phyloP scores from a whole-genome alignment of 441 rosid genomes.

The Dalechampia spathulata region DNA sequence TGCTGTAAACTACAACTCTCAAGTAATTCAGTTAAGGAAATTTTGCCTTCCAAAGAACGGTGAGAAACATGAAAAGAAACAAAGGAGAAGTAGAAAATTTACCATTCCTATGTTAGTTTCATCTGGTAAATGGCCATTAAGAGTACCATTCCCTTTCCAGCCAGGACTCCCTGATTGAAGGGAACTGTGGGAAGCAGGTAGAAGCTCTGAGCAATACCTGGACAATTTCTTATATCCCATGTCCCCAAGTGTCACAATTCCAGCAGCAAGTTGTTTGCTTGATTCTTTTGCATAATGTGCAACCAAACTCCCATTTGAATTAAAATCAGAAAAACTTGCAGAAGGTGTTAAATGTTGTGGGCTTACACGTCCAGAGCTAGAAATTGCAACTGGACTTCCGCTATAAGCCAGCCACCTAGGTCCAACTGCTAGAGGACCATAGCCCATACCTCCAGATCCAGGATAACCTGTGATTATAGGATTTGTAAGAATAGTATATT shows the following conservation, averaged over 20 bases:
- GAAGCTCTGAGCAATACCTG: constrained; percentile 63
- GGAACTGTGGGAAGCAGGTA: constrained; percentile 50
- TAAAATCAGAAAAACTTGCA: constrained; percentile 39
- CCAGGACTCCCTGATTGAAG: constrained; percentile 40
- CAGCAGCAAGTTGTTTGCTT: constrained; percentile 82
- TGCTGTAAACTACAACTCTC: no score
- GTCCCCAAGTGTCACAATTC: constrained; percentile 73
- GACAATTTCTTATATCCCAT: constrained; percentile 65
- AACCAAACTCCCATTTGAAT: constrained; percentile 53
- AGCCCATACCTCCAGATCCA: constrained; percentile 62
- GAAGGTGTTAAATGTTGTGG: constrained; percentile 62
- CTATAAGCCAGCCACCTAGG: constrained; percentile 94
- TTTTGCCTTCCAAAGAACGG: not conserved
- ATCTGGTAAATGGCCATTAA: constrained; percentile 50
- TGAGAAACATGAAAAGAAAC: constrained; percentile 6
- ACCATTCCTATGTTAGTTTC: constrained; percentile 82
- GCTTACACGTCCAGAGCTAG: constrained; percentile 45
- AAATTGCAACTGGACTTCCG: constrained; percentile 50
- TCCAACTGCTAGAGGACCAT: constrained; percentile 93
- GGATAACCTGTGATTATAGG: constrained; percentile 37
- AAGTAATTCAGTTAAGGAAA: not conserved
- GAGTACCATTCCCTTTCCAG: constrained; percentile 44
- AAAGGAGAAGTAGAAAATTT: constrained; percentile 16
- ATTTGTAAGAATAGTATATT: constrained; percentile 59
- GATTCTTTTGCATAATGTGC: constrained; percentile 84